A percentile compares a stretch with the other conserved stretches of the same genome.
Conservation (phyloP, 768 basidiomycete genomes). For the Hydnomerulius pinastri region DNA sequence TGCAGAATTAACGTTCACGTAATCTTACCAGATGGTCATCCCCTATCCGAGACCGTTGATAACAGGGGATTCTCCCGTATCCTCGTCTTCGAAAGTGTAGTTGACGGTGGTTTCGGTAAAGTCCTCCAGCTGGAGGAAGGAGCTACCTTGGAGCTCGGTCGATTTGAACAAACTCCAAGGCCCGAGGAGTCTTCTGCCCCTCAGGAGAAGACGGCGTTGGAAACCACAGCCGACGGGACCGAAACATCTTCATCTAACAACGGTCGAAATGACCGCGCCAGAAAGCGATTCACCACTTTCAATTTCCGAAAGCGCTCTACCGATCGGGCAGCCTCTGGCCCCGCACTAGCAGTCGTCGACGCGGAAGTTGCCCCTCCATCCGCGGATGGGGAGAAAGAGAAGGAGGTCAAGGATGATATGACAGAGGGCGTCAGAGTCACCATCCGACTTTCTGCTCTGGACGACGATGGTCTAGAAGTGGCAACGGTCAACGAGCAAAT, state of each 20-base stretch:
- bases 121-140: constrained; percentile 74
- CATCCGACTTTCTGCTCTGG: constrained; percentile 81
- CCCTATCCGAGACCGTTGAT: constrained; percentile 46
- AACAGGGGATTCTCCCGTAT: constrained; percentile 29
- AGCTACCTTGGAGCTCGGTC: constrained; percentile 76
- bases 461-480: constrained; percentile 70
- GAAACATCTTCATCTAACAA: constrained; percentile 13
- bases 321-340: constrained; percentile 62
- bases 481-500: constrained; percentile 79
- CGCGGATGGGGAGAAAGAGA: constrained; percentile 40
- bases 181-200: constrained; percentile 14
- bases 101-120: constrained; percentile 84
- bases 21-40: constrained; percentile 65
- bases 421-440: constrained; percentile 72
- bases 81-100: constrained; percentile 48
- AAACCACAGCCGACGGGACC: constrained; percentile 11
- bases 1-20: constrained; percentile 81
- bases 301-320: constrained; percentile 62
- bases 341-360: constrained; percentile 79
- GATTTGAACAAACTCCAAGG: constrained; percentile 54
- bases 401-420: constrained; percentile 47
- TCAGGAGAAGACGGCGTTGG: neutral
- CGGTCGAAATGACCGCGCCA: constrained; percentile 25
- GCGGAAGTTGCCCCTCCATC: constrained; percentile 47
- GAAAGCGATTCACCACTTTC: constrained; percentile 67